Conservation (phyloP, 345 rosid genomes). For the Geranium brycei region DNA sequence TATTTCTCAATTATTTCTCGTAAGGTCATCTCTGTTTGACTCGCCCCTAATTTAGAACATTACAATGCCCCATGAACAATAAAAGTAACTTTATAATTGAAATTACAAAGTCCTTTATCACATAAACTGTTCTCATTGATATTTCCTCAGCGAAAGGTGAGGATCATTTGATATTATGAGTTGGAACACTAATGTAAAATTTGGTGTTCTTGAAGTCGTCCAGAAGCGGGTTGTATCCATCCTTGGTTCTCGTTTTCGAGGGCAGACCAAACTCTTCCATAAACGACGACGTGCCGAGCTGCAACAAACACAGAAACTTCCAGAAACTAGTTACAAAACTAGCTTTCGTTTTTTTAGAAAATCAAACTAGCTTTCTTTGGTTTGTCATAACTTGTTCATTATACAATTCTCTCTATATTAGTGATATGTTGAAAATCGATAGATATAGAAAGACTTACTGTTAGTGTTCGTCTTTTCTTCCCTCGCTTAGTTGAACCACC, state of each 20-base stretch:
- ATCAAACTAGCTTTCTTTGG: too few species aligned
- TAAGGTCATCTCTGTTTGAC: too few species aligned
- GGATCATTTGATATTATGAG: slow-evolving; percentile 54
- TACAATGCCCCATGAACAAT: too few species aligned
- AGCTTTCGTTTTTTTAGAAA: too few species aligned
- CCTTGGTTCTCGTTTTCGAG: slow-evolving; percentile 70
- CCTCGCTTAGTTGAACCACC: slow-evolving; percentile 48
- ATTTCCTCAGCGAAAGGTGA: too few species aligned
- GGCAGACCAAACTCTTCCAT: slow-evolving; percentile 96
- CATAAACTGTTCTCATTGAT: too few species aligned
- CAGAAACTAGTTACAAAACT: neutral
- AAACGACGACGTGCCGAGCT: slow-evolving; percentile 81
- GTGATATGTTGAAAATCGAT: neutral
- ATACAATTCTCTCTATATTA: neutral
- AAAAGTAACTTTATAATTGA: too few species aligned
- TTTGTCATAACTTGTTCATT: neutral
- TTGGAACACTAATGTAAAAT: slow-evolving; percentile 85
- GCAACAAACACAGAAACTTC: slow-evolving; percentile 4
- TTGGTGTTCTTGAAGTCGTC: slow-evolving; percentile 95
- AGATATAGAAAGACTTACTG: slow-evolving; percentile 35
- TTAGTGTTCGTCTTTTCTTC: slow-evolving; percentile 73
- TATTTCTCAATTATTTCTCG: too few species aligned
- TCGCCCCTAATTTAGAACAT: too few species aligned
- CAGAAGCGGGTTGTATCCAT: slow-evolving; percentile 84
- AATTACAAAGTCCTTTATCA: too few species aligned